phyloP scores from a whole-genome alignment of 1,284 basidiomycete species.

The Phlebopus sp. region DNA sequence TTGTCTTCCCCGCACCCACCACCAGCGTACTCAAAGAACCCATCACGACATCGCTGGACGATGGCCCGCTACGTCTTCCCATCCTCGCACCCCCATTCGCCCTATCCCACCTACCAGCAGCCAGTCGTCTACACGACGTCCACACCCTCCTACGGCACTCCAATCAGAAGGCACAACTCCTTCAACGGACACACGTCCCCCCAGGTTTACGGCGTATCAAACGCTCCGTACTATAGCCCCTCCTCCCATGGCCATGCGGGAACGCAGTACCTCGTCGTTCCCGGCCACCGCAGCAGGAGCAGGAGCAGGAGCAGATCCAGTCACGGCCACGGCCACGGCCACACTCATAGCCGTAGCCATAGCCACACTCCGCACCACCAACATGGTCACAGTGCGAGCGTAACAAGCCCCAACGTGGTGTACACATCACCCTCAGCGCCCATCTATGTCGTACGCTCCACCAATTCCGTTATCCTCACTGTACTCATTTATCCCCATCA shows the following conservation, averaged over 20 bases:
- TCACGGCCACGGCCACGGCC: constrained; percentile 7
- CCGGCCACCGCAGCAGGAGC: constrained; percentile 15
- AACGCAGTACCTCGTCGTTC: constrained; percentile 12
- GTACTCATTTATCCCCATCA: background rate
- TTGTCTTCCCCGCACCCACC: constrained; percentile 1
- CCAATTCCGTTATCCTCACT: background rate
- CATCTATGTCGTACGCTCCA: constrained; percentile 11
- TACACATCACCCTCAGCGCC: constrained; percentile 11
- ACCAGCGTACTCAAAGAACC: background rate
- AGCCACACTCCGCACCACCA: constrained; percentile 12
- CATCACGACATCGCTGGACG: background rate
- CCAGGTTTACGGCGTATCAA: background rate
- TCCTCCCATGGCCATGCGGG: constrained; percentile 3
- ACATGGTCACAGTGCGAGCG: constrained; percentile 5
- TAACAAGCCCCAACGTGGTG: constrained; percentile 1
- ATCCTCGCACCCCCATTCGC: constrained; percentile 7
- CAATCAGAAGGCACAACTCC: constrained; percentile 1
- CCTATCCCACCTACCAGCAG: background rate
- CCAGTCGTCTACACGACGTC: constrained; percentile 8
- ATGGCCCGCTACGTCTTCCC: constrained; percentile 12
- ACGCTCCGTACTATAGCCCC: background rate
- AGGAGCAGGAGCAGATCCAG: constrained; percentile 15
- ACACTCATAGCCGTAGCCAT: constrained; percentile 6
- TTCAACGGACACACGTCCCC: constrained; percentile 3
- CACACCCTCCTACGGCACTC: background rate